Conservation (phyloP, 2,329 filamentous ascomycete genomes). For the Cercospora beticola region DNA sequence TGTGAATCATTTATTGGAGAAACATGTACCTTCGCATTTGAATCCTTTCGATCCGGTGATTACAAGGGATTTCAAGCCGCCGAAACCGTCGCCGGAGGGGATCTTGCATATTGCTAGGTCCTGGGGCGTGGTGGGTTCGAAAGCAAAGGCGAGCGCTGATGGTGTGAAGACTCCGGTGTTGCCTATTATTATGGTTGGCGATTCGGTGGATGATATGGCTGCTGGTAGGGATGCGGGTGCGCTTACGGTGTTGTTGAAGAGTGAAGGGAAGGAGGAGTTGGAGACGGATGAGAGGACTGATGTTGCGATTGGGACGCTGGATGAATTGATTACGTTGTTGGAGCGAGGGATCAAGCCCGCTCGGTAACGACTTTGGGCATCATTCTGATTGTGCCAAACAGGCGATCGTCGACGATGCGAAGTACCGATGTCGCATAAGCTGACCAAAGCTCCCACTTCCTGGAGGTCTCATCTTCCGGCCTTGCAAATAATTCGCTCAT, state of each 20-base stretch:
- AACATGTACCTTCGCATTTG: conserved; percentile 65
- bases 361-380: background rate
- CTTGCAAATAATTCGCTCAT: background rate
- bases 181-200: conserved; percentile 55
- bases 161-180: conserved; percentile 2
- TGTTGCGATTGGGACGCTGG: conserved; percentile 36
- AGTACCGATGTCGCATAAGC: background rate
- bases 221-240: conserved; percentile 81
- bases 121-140: conserved; percentile 62
- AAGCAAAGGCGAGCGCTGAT: conserved; percentile 15
- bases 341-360: conserved; percentile 24
- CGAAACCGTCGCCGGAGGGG: conserved; percentile 85
- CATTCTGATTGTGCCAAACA: background rate
- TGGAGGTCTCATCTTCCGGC: background rate
- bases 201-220: conserved; percentile 87
- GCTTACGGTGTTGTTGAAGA: conserved; percentile 75
- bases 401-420: background rate
- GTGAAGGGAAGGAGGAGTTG: conserved; percentile 39
- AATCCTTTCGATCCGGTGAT: conserved; percentile 70
- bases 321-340: conserved; percentile 35
- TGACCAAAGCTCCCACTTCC: background rate
- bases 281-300: conserved; percentile 37
- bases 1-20: conserved; percentile 70
- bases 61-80: conserved; percentile 76
- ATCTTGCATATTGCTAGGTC: conserved; percentile 78